Evolutionary conservation across 2,329 filamentous ascomycete genomes (phyloP), one percentile per base, ranked within the genome.

Genomic region (Truncatella angustata): DNA sequence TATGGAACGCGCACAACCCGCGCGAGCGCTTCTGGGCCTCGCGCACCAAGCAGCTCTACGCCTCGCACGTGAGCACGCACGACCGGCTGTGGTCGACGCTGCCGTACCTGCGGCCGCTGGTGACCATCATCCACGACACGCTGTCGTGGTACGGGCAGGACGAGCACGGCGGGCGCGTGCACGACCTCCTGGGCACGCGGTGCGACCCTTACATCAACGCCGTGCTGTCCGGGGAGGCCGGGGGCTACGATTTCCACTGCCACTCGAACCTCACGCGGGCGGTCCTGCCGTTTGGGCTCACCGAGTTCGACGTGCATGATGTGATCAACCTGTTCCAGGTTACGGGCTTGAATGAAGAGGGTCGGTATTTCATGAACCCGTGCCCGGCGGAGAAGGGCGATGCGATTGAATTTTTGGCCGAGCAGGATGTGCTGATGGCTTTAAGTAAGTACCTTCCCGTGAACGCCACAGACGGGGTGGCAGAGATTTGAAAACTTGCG

Each of bases 281-380:
- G 0, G 81, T 94, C 2, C 56, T 85, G 1, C 85, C 86, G 0
- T 85, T 77, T 55, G 88, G 88, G 0, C 67, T 94, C 37, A 78
- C 75, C 4, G 90, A 94, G 69, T 74, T 75, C 26, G 89, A 94
- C 63, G 83, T 94, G 1, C 90, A 95, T 62, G 90, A 95, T 66
- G 90, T 95, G 0, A 77, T 95, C 50, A 95, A 95, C 63, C 76
- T 95, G 3, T 94, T 95, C 65, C 90, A 95, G 67, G 88, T 92
- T 5, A 94, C 90, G 0, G 89, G 90, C 0, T 66, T 94, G 43
- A 86, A 94, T 61, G 75, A 80, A 49, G 63, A 86, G 54, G 89
- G 88, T 0, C 79, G 84, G 49, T 93, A 92, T 59, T 92, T 90
- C 55, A 95, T 95, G 79, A 83, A 77, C 52, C 78, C 82, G 0